Percentiles rank a stretch among this genome's conserved stretches.
These are phyloP conservation scores for Lachnellula subtilissima DNA, from an alignment of 2,329 filamentous ascomycete species.

Conservation along the genomic window DNA sequence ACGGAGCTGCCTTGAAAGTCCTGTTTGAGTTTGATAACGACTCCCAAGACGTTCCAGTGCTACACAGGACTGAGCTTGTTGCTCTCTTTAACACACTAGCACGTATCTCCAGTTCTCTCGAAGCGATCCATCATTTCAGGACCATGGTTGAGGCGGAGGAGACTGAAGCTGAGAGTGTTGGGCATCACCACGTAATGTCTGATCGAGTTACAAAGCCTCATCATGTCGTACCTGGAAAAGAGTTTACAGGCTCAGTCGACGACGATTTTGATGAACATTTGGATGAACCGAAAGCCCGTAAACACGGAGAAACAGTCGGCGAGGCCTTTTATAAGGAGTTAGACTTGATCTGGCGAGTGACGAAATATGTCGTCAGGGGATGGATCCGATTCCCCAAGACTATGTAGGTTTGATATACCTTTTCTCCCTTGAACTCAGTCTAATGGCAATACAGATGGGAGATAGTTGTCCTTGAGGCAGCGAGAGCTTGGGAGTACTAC, in stretches of 20 bases:
- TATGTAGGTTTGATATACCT: constrained; percentile 54
- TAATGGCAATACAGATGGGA: constrained; percentile 37
- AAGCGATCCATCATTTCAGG: constrained; percentile 68
- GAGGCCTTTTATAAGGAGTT: constrained; percentile 63
- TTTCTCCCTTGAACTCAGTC: not conserved
- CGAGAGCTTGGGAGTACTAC: constrained; percentile 56
- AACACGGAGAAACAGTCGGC: constrained; percentile 40
- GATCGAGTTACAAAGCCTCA: constrained; percentile 38
- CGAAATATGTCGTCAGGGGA: constrained; percentile 60
- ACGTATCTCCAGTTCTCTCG: constrained; percentile 75
- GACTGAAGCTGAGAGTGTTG: constrained; percentile 23
- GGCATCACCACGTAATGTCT: constrained; percentile 21
- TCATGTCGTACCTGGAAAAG: constrained; percentile 32
- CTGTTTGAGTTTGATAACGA: constrained; percentile 81
- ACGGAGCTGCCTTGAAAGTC: constrained; percentile 91
- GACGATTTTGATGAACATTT: constrained; percentile 39
- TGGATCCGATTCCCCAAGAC: constrained; percentile 67
- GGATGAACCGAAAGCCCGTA: constrained; percentile 20
- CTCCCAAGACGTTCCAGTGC: constrained; percentile 57
- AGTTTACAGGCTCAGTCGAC: constrained; percentile 34
- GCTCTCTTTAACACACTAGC: constrained; percentile 92
- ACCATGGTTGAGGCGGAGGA: constrained; percentile 42
- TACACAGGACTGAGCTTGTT: constrained; percentile 88
- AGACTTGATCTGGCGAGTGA: constrained; percentile 54
- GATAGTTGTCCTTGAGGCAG: constrained; percentile 49